Evolutionary conservation across 345 rosid species (phyloP).

Genomic region (Hevea brasiliensis): DNA sequence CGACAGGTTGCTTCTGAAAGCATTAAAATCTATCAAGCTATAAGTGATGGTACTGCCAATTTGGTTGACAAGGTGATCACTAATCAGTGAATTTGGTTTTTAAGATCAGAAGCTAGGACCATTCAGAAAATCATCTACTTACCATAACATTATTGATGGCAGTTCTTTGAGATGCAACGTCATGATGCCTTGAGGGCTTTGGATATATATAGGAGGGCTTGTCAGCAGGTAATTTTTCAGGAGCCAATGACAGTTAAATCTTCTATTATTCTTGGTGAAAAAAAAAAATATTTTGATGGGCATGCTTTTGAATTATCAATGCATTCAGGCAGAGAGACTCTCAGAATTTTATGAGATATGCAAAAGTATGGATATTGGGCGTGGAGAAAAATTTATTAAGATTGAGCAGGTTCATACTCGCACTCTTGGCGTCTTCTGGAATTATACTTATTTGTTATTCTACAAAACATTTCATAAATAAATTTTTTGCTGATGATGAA

Average conservation of each 20-base stretch:
- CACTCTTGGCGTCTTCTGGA: constrained; percentile 11
- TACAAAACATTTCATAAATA: background rate
- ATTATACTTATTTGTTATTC: background rate
- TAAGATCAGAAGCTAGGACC: constrained; percentile 22
- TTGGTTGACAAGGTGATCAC: constrained; percentile 84
- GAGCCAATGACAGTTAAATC: background rate
- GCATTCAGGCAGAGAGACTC: constrained; percentile 77
- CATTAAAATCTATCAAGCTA: constrained; percentile 82
- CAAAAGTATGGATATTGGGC: constrained; percentile 78
- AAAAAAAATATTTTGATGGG: background rate
- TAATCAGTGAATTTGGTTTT: background rate
- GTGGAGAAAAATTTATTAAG: constrained; percentile 75
- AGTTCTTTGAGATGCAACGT: constrained; percentile 98
- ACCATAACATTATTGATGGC: constrained; percentile 28
- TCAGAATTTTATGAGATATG: constrained; percentile 96
- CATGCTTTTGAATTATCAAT: constrained; percentile 1
- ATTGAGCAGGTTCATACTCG: constrained; percentile 80
- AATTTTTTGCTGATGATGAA: constrained; percentile 31
- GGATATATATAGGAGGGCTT: constrained; percentile 79
- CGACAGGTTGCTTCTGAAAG: constrained; percentile 88
- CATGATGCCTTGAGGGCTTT: constrained; percentile 79
- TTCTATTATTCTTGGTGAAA: constrained; percentile 3
- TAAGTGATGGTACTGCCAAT: constrained; percentile 79
- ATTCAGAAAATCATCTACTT: constrained; percentile 17
- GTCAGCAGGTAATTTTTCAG: constrained; percentile 69